These are phyloP conservation scores for Mortierella sp. DNA, from an alignment of 371 early-diverging fungal genomes.

Conservation along the genomic window DNA sequence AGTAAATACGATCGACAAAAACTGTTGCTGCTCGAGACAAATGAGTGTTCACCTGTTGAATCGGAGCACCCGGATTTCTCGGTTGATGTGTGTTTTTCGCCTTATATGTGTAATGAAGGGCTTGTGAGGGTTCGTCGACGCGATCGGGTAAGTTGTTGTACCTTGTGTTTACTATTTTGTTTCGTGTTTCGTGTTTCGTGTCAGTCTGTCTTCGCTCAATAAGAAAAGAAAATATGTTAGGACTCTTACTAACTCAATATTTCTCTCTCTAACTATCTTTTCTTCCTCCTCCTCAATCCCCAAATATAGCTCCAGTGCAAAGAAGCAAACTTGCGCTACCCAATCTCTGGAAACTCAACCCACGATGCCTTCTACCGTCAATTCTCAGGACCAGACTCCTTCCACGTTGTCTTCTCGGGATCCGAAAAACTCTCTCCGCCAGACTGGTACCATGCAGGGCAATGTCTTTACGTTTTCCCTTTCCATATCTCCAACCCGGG, in stretches of 20 bases:
- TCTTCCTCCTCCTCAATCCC: neutral
- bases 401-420: slow-evolving; percentile 46
- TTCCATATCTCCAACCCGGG: slow-evolving; percentile 54
- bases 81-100: slow-evolving; percentile 50
- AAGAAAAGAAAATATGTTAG: too few relatives aligned
- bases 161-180: neutral
- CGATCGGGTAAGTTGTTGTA: slow-evolving; percentile 31
- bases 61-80: slow-evolving; percentile 44
- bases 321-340: slow-evolving; percentile 30
- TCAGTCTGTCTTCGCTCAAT: neutral
- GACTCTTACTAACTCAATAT: neutral
- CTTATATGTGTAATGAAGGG: slow-evolving; percentile 47
- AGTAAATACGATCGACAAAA: slow-evolving; percentile 50
- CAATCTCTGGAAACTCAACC: slow-evolving; percentile 39
- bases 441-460: slow-evolving; percentile 46
- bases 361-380: slow-evolving; percentile 54
- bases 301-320: slow-evolving; percentile 22
- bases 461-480: slow-evolving; percentile 50
- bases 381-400: slow-evolving; percentile 52
- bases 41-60: slow-evolving; percentile 32
- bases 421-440: slow-evolving; percentile 53
- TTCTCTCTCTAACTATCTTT: neutral
- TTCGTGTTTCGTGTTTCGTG: neutral
- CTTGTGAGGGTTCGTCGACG: slow-evolving; percentile 43
- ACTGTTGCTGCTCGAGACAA: slow-evolving; percentile 37